phyloP scores from a whole-genome alignment of 2,329 filamentous ascomycete species.

The Hirsutella thompsonii region DNA sequence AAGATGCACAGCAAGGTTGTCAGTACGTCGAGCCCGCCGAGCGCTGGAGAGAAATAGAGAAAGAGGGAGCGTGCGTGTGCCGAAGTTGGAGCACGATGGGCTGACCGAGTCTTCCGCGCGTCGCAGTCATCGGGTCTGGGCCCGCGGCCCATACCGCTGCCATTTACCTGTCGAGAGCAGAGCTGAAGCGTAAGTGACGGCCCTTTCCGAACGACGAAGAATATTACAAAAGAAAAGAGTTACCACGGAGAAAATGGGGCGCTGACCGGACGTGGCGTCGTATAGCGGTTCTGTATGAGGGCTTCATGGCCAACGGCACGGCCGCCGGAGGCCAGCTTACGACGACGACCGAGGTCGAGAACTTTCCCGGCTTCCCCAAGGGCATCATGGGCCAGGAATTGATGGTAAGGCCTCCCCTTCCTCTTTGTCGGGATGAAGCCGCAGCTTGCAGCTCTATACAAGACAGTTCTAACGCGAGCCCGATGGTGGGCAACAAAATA shows the following conservation, averaged over 20 bases:
- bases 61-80: too few relatives aligned
- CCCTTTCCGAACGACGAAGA: not conserved
- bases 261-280: not conserved
- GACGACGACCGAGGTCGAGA: constrained; percentile 96
- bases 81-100: not conserved
- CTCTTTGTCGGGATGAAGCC: not conserved
- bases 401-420: constrained; percentile 45
- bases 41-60: too few relatives aligned
- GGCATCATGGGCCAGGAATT: constrained; percentile 77
- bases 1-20: constrained; percentile 92
- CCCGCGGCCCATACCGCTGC: constrained; percentile 95
- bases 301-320: constrained; percentile 94
- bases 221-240: not conserved
- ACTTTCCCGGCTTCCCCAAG: constrained; percentile 89
- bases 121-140: constrained; percentile 72
- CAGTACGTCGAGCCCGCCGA: constrained; percentile 41
- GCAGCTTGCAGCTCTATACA: too few relatives aligned
- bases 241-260: not conserved
- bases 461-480: too few relatives aligned
- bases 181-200: constrained; percentile 61
- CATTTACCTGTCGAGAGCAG: constrained; percentile 88
- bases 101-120: not conserved
- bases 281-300: constrained; percentile 81
- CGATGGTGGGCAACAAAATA: not conserved
- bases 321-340: constrained; percentile 94